A percentile compares a stretch with the other conserved stretches of the same genome.
phyloP scores from a whole-genome alignment of 495 filamentous ascomycete species.

The Emericellopsis terricola region DNA sequence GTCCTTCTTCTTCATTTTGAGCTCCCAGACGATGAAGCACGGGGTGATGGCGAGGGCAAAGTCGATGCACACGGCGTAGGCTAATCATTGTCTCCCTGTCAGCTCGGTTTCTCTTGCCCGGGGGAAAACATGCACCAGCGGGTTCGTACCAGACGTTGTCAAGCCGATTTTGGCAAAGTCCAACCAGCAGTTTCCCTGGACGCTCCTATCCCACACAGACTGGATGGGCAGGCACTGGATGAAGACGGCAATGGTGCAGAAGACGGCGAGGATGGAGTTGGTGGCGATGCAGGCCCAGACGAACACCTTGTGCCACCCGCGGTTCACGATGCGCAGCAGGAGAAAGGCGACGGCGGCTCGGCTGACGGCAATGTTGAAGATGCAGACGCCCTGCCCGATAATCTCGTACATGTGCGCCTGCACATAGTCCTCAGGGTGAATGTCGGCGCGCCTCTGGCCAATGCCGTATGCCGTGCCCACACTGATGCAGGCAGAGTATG shows the following conservation, averaged over 20 bases:
- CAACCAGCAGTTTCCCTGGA: conserved; percentile 14
- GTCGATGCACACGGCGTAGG: conserved; percentile 18
- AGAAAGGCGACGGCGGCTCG: conserved; percentile 19
- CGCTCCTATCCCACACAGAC: conserved; percentile 8
- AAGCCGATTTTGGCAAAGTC: conserved; percentile 10
- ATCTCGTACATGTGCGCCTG: conserved; percentile 4
- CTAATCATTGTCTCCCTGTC: conserved; percentile 5
- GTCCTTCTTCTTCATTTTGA: conserved; percentile 8
- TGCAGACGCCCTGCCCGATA: conserved; percentile 6
- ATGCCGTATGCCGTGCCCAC: conserved; percentile 6
- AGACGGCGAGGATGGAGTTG: conserved; percentile 10
- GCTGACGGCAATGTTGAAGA: conserved; percentile 10
- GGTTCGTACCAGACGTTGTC: conserved; percentile 13
- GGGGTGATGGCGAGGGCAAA: conserved; percentile 15
- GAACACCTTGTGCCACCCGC: conserved; percentile 10
- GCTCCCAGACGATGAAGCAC: conserved; percentile 11
- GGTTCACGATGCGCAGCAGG: conserved; percentile 11
- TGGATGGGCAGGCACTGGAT: conserved; percentile 14
- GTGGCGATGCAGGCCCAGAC: conserved; percentile 12
- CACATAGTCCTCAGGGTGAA: conserved; percentile 2
- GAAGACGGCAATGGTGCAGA: conserved; percentile 11
- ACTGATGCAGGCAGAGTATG: conserved; percentile 5
- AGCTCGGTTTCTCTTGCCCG: background rate
- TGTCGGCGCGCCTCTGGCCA: conserved; percentile 4
- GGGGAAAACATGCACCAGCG: too few species aligned